phyloP scores from a whole-genome alignment of 495 filamentous ascomycete species.

The Eremomyces bilateralis region DNA sequence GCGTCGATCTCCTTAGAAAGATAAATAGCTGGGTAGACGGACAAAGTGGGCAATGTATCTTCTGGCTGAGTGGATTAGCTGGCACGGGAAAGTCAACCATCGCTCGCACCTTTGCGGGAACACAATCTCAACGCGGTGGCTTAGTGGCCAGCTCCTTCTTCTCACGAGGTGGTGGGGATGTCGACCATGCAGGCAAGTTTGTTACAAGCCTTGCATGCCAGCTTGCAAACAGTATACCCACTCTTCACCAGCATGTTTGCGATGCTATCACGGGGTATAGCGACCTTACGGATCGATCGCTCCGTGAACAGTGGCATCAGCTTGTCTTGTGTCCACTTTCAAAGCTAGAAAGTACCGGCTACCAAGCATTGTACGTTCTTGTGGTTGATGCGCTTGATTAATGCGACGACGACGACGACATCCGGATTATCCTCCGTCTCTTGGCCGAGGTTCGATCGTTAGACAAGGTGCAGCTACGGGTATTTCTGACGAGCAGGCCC shows the following conservation, averaged over 20 bases:
- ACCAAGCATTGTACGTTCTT: neutral
- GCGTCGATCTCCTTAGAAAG: slow-evolving; percentile 11
- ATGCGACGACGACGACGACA: slow-evolving; percentile 10
- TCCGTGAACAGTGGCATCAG: too few relatives aligned
- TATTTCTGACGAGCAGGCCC: too few relatives aligned
- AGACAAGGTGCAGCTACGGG: neutral
- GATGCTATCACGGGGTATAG: slow-evolving; percentile 18
- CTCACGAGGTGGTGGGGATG: too few relatives aligned
- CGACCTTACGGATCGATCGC: slow-evolving; percentile 9
- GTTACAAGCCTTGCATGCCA: slow-evolving; percentile 26
- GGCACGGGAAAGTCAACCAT: too few relatives aligned
- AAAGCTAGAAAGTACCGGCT: neutral
- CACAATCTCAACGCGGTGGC: neutral
- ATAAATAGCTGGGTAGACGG: slow-evolving; percentile 10
- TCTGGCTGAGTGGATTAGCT: too few relatives aligned
- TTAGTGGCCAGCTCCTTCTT: slow-evolving; percentile 8
- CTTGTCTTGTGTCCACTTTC: slow-evolving; percentile 22
- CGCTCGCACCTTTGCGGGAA: slow-evolving; percentile 12
- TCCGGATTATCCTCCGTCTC: slow-evolving; percentile 9
- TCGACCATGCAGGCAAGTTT: slow-evolving; percentile 20
- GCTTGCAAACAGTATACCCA: too few relatives aligned
- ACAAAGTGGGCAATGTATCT: slow-evolving; percentile 9
- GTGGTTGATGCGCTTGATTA: slow-evolving; percentile 12
- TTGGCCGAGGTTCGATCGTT: slow-evolving; percentile 8
- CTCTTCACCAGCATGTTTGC: slow-evolving; percentile 15